Conservation (phyloP, 768 basidiomycete species). For the Russula earlei region DNA sequence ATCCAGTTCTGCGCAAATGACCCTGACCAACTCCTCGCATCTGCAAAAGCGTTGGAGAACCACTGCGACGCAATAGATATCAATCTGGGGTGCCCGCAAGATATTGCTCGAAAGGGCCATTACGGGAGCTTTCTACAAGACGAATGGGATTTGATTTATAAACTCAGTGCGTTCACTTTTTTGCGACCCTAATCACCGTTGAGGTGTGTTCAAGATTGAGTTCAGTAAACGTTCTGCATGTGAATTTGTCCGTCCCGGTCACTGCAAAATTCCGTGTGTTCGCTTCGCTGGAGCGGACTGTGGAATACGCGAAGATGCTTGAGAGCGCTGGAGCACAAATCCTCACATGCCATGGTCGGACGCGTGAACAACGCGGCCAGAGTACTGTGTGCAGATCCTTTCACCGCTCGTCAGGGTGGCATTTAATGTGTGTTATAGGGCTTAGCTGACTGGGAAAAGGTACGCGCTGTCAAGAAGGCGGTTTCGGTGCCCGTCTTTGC, state of each 20-base stretch:
- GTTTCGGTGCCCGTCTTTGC: constrained; percentile 92
- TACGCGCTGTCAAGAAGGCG: constrained; percentile 81
- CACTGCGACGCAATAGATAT: constrained; percentile 92
- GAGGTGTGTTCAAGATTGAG: neutral
- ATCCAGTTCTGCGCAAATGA: constrained; percentile 94
- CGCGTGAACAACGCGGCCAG: constrained; percentile 87
- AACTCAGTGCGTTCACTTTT: constrained; percentile 47
- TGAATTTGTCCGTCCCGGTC: constrained; percentile 80
- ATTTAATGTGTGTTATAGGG: constrained; percentile 37
- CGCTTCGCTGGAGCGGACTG: constrained; percentile 73
- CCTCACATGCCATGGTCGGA: constrained; percentile 85
- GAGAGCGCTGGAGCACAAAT: constrained; percentile 94
- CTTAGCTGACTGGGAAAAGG: constrained; percentile 82
- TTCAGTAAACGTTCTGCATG: constrained; percentile 80
- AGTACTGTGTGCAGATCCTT: constrained; percentile 42
- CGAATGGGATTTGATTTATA: constrained; percentile 84
- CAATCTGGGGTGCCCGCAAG: constrained; percentile 92
- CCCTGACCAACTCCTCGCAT: constrained; percentile 62
- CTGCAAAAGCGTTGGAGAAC: constrained; percentile 67
- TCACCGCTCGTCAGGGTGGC: neutral
- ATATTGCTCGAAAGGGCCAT: constrained; percentile 78
- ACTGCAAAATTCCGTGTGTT: constrained; percentile 96
- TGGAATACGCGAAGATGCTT: constrained; percentile 93
- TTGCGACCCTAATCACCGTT: neutral
- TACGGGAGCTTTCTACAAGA: constrained; percentile 93